A percentile compares a stretch with the other conserved stretches of the same genome.
These are phyloP conservation scores for Mrakia blollopis DNA, from an alignment of 768 basidiomycete genomes.

Conservation along the genomic window DNA sequence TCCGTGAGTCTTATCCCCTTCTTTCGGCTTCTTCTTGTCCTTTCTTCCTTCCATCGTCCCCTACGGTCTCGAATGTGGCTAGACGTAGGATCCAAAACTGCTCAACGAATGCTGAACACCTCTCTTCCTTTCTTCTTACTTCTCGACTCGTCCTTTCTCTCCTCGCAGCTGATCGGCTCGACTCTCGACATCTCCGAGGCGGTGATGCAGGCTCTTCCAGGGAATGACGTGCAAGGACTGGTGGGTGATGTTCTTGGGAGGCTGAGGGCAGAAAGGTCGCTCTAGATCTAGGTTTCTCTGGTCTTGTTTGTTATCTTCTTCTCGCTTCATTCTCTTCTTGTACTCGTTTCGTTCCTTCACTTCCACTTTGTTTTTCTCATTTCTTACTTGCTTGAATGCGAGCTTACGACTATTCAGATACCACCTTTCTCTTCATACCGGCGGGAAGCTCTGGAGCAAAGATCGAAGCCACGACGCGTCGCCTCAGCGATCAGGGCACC, in stretches of 20 bases:
- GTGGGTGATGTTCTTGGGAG: constrained; percentile 18
- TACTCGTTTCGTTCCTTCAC: not conserved
- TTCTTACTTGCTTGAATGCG: too few relatives aligned
- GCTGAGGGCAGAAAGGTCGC: not conserved
- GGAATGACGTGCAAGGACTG: constrained; percentile 20
- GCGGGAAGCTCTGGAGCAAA: too few relatives aligned
- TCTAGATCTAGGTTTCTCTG: not conserved
- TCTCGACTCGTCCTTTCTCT: too few relatives aligned
- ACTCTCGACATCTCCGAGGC: constrained; percentile 26
- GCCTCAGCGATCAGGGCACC: too few relatives aligned
- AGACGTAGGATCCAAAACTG: not conserved
- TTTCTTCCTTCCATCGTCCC: too few relatives aligned
- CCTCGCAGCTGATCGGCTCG: constrained; percentile 26
- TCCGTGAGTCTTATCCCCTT: constrained; percentile 16
- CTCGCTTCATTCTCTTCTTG: not conserved
- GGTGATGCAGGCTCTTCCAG: not conserved
- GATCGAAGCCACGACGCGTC: too few relatives aligned
- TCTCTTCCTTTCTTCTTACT: not conserved
- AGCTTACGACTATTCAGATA: too few relatives aligned
- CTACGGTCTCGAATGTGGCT: too few relatives aligned
- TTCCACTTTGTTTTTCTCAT: not conserved
- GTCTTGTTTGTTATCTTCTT: not conserved
- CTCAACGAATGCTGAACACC: not conserved
- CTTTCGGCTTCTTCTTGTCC: not conserved
- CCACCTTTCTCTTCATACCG: too few relatives aligned